Evolutionary conservation across 495 filamentous ascomycete species (phyloP).

Genomic region (Penicillium crystallinum): DNA sequence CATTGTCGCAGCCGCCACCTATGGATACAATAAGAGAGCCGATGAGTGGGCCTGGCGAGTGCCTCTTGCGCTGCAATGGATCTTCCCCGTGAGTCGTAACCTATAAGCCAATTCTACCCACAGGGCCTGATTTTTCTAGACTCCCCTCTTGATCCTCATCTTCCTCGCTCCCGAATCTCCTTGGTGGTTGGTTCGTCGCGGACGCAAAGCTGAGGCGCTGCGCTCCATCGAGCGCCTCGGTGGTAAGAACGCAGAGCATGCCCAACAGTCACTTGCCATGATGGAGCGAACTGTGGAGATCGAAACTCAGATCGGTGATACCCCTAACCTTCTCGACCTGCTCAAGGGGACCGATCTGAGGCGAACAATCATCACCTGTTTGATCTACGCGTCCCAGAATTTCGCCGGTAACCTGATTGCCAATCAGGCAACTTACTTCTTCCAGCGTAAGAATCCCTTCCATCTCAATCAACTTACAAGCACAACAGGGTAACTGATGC

Average conservation of each 20-base stretch:
- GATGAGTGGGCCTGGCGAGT: slow-evolving; percentile 55
- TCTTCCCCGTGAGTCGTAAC: slow-evolving; percentile 52
- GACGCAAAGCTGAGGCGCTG: slow-evolving; percentile 57
- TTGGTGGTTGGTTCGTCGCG: slow-evolving; percentile 54
- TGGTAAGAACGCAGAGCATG: slow-evolving; percentile 48
- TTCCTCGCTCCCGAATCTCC: slow-evolving; percentile 62
- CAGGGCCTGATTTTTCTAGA: slow-evolving; percentile 8
- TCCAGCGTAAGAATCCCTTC: slow-evolving; percentile 18
- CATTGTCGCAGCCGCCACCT: slow-evolving; percentile 62
- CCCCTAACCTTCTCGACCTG: slow-evolving; percentile 57
- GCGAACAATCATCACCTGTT: slow-evolving; percentile 62
- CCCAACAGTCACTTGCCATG: slow-evolving; percentile 64
- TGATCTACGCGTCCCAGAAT: slow-evolving; percentile 45
- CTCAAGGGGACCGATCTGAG: slow-evolving; percentile 62
- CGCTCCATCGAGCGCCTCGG: slow-evolving; percentile 58
- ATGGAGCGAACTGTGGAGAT: slow-evolving; percentile 67
- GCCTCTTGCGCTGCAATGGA: slow-evolving; percentile 68
- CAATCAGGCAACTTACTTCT: slow-evolving; percentile 27
- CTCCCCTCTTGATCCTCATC: slow-evolving; percentile 60
- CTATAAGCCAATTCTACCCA: not conserved
- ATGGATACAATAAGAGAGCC: slow-evolving; percentile 44
- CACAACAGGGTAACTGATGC: slow-evolving; percentile 2
- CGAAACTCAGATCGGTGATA: slow-evolving; percentile 54
- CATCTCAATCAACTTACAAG: not conserved
- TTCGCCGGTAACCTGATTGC: slow-evolving; percentile 30